Conservation (phyloP, 1,139 yeast genomes). For the Magnusiomyces starmeri region DNA sequence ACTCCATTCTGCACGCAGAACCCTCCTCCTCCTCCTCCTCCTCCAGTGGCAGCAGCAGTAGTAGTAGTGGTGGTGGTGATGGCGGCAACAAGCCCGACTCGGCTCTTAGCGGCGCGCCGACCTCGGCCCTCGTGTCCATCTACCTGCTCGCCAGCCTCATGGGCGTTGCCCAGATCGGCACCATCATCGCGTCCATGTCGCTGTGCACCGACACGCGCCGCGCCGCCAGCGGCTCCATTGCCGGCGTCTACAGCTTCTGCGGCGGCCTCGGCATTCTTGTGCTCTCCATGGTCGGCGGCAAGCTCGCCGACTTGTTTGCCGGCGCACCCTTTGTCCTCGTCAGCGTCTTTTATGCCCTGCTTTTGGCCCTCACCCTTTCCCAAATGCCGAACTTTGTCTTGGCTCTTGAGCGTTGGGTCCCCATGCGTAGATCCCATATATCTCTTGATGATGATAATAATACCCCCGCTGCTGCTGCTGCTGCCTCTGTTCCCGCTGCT, state of each 20-base stretch:
- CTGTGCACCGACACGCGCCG: slow-evolving; percentile 40
- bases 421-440: neutral
- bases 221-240: slow-evolving; percentile 51
- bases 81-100: slow-evolving; percentile 9
- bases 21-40: too few relatives aligned
- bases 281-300: slow-evolving; percentile 55
- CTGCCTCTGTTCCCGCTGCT: too few relatives aligned
- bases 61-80: neutral
- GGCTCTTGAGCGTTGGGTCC: neutral
- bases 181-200: slow-evolving; percentile 47
- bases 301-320: slow-evolving; percentile 49
- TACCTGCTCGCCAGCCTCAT: slow-evolving; percentile 36
- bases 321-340: slow-evolving; percentile 55
- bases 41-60: too few relatives aligned
- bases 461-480: too few relatives aligned
- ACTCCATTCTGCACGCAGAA: neutral
- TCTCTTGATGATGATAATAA: neutral
- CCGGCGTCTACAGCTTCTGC: slow-evolving; percentile 59
- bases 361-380: slow-evolving; percentile 20
- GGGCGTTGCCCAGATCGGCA: slow-evolving; percentile 53
- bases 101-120: slow-evolving; percentile 32
- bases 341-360: slow-evolving; percentile 39
- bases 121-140: slow-evolving; percentile 18
- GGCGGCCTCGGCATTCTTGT: slow-evolving; percentile 67
- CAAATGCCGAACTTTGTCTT: slow-evolving; percentile 10